Evolutionary conservation across 1,139 yeast species (phyloP), one percentile per base, ranked within the genome.

Genomic region (Fermentozyma sake): DNA sequence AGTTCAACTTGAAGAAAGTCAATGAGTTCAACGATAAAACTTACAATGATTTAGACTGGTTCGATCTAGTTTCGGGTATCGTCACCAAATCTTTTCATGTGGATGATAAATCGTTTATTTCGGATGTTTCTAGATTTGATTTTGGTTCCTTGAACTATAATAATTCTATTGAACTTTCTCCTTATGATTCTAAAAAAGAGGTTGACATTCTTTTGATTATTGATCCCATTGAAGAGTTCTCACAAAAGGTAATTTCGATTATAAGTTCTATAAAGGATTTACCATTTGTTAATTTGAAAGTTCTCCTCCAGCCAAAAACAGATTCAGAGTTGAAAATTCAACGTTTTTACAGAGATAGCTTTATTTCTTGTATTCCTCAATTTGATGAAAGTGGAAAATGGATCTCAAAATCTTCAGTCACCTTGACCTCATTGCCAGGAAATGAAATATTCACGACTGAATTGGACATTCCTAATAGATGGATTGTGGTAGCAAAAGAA

Each of bases 171-270:
- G 58, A 57, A 8, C 38, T 61, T n/a, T 42, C 51, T n/a, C 43
- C 48, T 14, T 32, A 35, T 6, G 42, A 45, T 13, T 27, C 29
- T 1, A 34, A 44, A 2, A 46, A 52, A 9, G 52, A 58, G 11
- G 50, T 77, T 12, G 79, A 79, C 34, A 46, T 89, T 3, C 53
- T 74, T 5, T 60, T 82, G 1, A 58, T 83, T 2, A 42, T 84
- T 22, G 89, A 91, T 50, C 97, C 97, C 2, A 50, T 78, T 4
- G 71, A 73, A 33, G 86, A 81, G 39, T 46, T 60, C 14, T 72
- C 95, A 0, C 96, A 85, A 44, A 74, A 72, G 29, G 45, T 77
- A 13, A 42, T 81, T 0, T 57, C 79, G 0, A 48, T 80, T 12
- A 52, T 76, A 4, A 62, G 63, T n/a, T 45, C 72, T 1, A 42